phyloP scores from a whole-genome alignment of 345 rosid species.

The Limnanthes douglasii region DNA sequence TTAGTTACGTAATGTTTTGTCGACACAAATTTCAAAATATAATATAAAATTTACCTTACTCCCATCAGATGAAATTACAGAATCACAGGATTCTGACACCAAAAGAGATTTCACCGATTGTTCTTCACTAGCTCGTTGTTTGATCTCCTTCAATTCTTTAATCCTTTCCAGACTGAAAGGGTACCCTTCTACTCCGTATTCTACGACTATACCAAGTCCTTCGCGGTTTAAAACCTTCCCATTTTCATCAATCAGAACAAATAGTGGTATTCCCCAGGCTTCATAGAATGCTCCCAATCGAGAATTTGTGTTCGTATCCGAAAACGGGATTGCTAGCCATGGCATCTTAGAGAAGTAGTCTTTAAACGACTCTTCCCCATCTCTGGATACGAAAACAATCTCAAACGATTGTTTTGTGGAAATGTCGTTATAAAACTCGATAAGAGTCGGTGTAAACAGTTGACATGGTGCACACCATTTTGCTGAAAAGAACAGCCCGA shows the following conservation, averaged over 20 bases:
- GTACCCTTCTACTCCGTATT: slow-evolving; percentile 34
- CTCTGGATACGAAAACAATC: slow-evolving; percentile 26
- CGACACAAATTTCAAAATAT: not conserved
- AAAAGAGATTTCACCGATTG: slow-evolving; percentile 33
- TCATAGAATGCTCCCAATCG: slow-evolving; percentile 21
- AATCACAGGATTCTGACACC: slow-evolving; percentile 24
- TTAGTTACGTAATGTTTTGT: not conserved
- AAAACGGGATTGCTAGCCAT: slow-evolving; percentile 52
- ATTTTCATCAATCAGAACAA: slow-evolving; percentile 34
- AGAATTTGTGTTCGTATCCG: slow-evolving; percentile 22
- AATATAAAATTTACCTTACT: slow-evolving; percentile 15
- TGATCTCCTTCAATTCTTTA: slow-evolving; percentile 30
- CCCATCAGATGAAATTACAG: slow-evolving; percentile 22
- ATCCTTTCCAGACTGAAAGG: slow-evolving; percentile 35
- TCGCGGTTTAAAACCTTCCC: slow-evolving; percentile 21
- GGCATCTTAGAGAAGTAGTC: slow-evolving; percentile 47
- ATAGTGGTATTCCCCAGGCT: slow-evolving; percentile 37
- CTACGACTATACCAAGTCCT: slow-evolving; percentile 25
- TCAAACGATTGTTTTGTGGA: slow-evolving; percentile 26
- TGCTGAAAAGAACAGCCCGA: slow-evolving; percentile 47
- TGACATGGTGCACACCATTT: slow-evolving; percentile 51
- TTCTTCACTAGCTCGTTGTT: slow-evolving; percentile 24
- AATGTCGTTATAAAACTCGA: slow-evolving; percentile 26
- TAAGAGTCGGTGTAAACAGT: slow-evolving; percentile 30
- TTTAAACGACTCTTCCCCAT: slow-evolving; percentile 22